These are phyloP conservation scores for Hypoxylon crocopeplum DNA, from an alignment of 495 filamentous ascomycete species.

Conservation along the genomic window DNA sequence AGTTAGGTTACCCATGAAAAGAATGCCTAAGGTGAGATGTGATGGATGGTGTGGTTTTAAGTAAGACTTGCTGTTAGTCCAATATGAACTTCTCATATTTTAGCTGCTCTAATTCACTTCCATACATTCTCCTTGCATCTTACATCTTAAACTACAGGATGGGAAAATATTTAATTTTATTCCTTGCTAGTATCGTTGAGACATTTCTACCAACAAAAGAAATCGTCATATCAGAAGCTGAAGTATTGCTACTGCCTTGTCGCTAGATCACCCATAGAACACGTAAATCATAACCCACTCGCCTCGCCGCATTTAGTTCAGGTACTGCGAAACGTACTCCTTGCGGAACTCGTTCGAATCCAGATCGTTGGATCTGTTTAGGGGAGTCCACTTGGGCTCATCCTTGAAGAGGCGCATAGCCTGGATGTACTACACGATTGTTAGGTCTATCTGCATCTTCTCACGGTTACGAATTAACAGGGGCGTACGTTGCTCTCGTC, in stretches of 20 bases:
- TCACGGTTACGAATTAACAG: background rate
- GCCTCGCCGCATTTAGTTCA: conserved; percentile 23
- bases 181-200: conserved; percentile 2
- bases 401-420: conserved; percentile 98
- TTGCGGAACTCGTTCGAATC: conserved; percentile 79
- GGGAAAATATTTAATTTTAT: too few relatives aligned
- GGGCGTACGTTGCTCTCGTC: conserved; percentile 81
- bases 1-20: too few relatives aligned
- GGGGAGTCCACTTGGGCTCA: conserved; percentile 96
- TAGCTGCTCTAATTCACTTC: background rate
- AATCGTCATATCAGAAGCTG: conserved; percentile 1
- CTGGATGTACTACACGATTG: conserved; percentile 75
- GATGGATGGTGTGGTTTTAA: too few relatives aligned
- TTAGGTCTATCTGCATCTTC: conserved; percentile 6
- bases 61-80: too few relatives aligned
- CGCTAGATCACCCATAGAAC: conserved; percentile 16
- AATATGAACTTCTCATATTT: too few relatives aligned
- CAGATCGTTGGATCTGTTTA: conserved; percentile 81
- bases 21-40: too few relatives aligned
- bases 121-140: too few relatives aligned
- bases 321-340: conserved; percentile 66
- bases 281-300: background rate
- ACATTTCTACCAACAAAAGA: conserved; percentile 18
- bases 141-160: too few relatives aligned
- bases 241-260: conserved; percentile 30